Evolutionary conservation across 2,329 filamentous ascomycete species (phyloP).

Genomic region (Pseudopithomyces maydicus): DNA sequence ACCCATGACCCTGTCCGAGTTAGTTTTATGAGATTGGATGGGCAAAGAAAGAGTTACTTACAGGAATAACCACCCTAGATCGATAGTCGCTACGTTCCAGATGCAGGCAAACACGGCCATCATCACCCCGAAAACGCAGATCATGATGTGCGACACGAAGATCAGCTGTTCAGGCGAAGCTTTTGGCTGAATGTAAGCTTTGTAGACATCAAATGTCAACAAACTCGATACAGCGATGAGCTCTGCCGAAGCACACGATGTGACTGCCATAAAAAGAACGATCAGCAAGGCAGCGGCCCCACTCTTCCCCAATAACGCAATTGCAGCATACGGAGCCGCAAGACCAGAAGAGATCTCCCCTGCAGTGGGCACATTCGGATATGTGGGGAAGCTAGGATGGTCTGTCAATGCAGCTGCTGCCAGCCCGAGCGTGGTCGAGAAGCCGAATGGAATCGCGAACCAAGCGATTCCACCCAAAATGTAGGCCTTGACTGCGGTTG

Average conservation of each 20-base stretch:
- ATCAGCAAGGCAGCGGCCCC: slow-evolving; percentile 36
- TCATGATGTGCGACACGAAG: slow-evolving; percentile 48
- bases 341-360: slow-evolving; percentile 36
- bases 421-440: slow-evolving; percentile 54
- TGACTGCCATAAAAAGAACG: slow-evolving; percentile 44
- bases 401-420: slow-evolving; percentile 51
- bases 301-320: slow-evolving; percentile 33
- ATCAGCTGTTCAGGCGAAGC: slow-evolving; percentile 44
- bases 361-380: slow-evolving; percentile 36
- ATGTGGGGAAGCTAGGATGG: slow-evolving; percentile 51
- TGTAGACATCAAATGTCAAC: slow-evolving; percentile 52
- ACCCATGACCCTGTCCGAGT: slow-evolving; percentile 42
- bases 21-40: slow-evolving; percentile 3
- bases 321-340: slow-evolving; percentile 35
- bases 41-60: slow-evolving; percentile 7
- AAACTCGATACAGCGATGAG: slow-evolving; percentile 49
- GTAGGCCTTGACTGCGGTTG: slow-evolving; percentile 34
- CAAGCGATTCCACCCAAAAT: slow-evolving; percentile 53
- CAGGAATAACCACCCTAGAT: slow-evolving; percentile 49
- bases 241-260: slow-evolving; percentile 45
- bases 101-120: slow-evolving; percentile 48
- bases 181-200: slow-evolving; percentile 47
- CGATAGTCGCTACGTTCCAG: slow-evolving; percentile 46
- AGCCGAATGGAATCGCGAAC: slow-evolving; percentile 56
- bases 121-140: slow-evolving; percentile 47